Base-by-base conservation (phyloP, 192 early-diverging fungal species). In the Coemansia sp. region DNA sequence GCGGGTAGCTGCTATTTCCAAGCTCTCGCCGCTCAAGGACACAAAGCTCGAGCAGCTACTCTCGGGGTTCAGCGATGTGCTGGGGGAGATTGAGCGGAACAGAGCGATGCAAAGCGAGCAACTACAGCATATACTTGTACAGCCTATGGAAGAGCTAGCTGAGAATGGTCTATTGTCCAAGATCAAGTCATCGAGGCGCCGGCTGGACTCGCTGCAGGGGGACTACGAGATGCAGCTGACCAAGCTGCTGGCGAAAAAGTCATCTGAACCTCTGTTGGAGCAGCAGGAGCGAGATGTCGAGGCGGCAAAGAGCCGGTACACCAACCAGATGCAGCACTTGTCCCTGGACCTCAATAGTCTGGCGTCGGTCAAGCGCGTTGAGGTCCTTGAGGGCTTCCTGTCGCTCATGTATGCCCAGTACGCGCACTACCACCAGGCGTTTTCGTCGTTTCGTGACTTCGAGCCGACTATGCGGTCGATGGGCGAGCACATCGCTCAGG, bases 351-450 rank as follows among this genome's bases (percentile, higher is more conserved):
- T 94, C 32, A 93, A 93, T 68, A 85, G 87, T 27, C 72, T 93
- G 60, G 87, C 90, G 19, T 87, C 91, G 27, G 89, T 89, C 59
- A 87, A 91, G 68, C 89, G 87, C 59, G 87, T 91, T 24, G 94
- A 95, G 67, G 85, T 93, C 13, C 58, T 76, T 11, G 77, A 79
- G 41, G 66, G 71, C 61, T 81, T 76, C 45, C 36, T 77, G 71
- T 77, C 92, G 12, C 88, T 91, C 38, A 91, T 94, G 85, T 95
- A 93, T 74, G 91, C 91, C 20, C 88, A 92, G 45, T 92, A 88
- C 60, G 89, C 91, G 29, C 92, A 91, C 72, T 88, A 89, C 73
- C 94, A 95, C 65, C 91, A 94, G 71, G 87, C 89, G 29, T 94
- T 90, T 70, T 91, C 93, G 50, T 86, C 88, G 53, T 63, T 95